Conservation (phyloP, 164 flowering plant species). For the Liriodendron chinense region DNA sequence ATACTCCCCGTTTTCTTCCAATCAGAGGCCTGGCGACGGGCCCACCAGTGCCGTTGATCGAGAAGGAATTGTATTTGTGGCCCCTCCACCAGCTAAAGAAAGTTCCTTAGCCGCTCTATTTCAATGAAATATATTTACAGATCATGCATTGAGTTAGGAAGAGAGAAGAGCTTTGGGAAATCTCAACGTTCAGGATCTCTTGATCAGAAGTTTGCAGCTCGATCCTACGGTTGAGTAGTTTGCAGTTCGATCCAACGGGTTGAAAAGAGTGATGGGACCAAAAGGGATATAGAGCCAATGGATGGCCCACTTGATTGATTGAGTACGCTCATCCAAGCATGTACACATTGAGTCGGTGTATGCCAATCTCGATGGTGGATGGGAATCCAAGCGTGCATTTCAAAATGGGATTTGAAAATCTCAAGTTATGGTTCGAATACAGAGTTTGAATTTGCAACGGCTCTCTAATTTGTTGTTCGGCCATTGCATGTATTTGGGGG, state of each 20-base stretch:
- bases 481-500: too few species aligned
- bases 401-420: too few species aligned
- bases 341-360: neutral
- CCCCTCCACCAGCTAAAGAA: neutral
- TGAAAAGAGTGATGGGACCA: neutral
- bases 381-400: too few species aligned
- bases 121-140: too few species aligned
- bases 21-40: neutral
- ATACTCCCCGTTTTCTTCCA: neutral
- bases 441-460: too few species aligned
- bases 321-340: neutral
- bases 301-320: neutral
- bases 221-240: neutral
- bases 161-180: neutral
- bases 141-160: neutral
- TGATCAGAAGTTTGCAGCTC: neutral
- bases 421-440: too few species aligned
- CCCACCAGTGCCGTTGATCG: neutral
- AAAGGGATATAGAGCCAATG: neutral
- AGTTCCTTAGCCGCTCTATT: neutral
- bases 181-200: too few species aligned
- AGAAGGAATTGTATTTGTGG: neutral
- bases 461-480: too few species aligned
- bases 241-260: neutral
- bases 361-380: neutral